Conservation (phyloP, 331 rosid genomes). For the Malus hybrid region DNA sequence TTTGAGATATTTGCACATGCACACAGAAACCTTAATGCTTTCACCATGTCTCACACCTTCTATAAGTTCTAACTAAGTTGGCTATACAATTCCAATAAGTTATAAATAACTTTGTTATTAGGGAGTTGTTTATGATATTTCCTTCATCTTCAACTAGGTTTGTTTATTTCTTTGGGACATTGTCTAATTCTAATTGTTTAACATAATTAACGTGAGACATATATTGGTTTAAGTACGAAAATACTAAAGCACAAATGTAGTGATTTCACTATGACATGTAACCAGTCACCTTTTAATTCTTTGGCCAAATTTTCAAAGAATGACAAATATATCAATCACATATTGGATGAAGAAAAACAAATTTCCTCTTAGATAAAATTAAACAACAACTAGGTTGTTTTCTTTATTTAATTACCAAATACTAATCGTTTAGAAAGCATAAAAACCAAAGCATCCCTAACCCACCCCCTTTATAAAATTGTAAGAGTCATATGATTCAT, state of each 20-base stretch:
- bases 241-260: not conserved
- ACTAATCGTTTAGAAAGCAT: too few species aligned
- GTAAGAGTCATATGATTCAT: not conserved
- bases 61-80: too few species aligned
- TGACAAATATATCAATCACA: not conserved
- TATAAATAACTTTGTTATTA: too few species aligned
- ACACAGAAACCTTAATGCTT: too few species aligned
- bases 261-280: not conserved
- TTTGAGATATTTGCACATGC: too few species aligned
- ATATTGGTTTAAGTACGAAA: not conserved
- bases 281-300: not conserved
- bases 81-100: too few species aligned
- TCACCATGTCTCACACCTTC: too few species aligned
- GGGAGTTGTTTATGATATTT: too few species aligned
- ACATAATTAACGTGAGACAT: not conserved
- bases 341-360: not conserved
- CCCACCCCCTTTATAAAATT: too few species aligned
- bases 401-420: too few species aligned
- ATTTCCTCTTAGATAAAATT: not conserved
- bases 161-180: not conserved
- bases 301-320: not conserved
- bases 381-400: not conserved
- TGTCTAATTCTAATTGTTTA: not conserved
- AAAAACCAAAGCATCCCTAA: too few species aligned
- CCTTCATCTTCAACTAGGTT: not conserved